These are phyloP conservation scores for Camellia oleifera DNA, from an alignment of 179 eudicot genomes.

Conservation along the genomic window DNA sequence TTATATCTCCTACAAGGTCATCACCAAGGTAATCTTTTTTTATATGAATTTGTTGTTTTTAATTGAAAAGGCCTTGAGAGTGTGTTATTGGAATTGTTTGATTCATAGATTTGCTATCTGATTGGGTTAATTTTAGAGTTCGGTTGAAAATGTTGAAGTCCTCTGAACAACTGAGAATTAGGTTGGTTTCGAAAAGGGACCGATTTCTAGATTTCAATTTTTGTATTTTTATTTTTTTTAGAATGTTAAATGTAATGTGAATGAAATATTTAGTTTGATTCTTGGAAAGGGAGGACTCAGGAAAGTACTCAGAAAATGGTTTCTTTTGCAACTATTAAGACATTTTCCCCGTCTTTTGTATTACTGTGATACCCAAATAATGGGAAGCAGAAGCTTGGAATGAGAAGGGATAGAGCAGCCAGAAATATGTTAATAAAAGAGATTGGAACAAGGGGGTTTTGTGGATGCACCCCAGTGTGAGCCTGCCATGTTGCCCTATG, in stretches of 20 bases:
- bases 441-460: too few relatives aligned
- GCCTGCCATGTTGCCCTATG: too few relatives aligned
- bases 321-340: too few relatives aligned
- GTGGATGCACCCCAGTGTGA: too few relatives aligned
- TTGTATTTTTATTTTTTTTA: neutral
- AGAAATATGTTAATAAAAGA: neutral
- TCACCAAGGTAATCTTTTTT: constrained; percentile 59
- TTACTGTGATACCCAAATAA: neutral
- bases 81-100: neutral
- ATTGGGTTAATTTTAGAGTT: neutral
- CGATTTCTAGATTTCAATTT: neutral
- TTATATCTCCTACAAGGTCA: constrained; percentile 85
- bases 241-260: neutral
- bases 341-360: neutral
- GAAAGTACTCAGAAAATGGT: neutral
- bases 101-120: neutral
- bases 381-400: neutral
- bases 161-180: neutral
- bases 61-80: neutral
- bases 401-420: neutral
- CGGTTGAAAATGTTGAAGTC: neutral
- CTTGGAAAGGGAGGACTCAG: neutral
- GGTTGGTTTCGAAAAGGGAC: neutral
- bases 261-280: neutral
- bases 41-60: neutral